These are phyloP conservation scores for Picea abies DNA, from an alignment of 83 land plant genomes.

Conservation along the genomic window DNA sequence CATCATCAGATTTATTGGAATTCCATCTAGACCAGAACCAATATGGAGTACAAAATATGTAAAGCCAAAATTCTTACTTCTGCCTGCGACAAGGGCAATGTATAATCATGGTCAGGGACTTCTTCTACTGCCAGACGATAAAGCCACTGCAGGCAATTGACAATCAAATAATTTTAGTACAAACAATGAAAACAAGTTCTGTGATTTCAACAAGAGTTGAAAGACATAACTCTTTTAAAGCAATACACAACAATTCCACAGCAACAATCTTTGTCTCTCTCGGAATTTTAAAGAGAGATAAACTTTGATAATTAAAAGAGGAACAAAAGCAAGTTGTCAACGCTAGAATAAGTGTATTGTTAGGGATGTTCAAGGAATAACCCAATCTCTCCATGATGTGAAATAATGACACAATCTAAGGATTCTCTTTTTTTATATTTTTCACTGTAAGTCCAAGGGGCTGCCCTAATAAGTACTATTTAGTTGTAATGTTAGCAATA, in stretches of 20 bases:
- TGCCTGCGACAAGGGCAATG: constrained; percentile 88
- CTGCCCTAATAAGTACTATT: background rate
- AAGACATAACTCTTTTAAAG: background rate
- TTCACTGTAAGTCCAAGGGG: constrained; percentile 5
- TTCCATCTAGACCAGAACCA: background rate
- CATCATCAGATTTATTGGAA: background rate
- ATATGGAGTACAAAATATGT: background rate
- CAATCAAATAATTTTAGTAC: background rate
- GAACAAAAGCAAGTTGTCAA: background rate
- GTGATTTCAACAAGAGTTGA: background rate
- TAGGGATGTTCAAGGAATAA: no score
- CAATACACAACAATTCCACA: background rate
- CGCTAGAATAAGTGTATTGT: background rate
- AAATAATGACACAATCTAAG: background rate
- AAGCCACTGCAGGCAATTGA: constrained; percentile 65
- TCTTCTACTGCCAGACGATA: constrained; percentile 96
- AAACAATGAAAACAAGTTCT: background rate
- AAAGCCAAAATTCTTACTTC: constrained; percentile 59
- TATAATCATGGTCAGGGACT: constrained; percentile 90
- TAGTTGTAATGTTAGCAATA: no score
- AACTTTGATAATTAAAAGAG: background rate
- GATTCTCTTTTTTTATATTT: background rate
- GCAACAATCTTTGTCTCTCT: background rate
- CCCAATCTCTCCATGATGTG: background rate
- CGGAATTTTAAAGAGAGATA: background rate